Evolutionary conservation across 1,284 basidiomycete genomes (phyloP), one percentile per base, ranked within the genome.

Genomic region (Pseudomicrostroma phylloplanum): DNA sequence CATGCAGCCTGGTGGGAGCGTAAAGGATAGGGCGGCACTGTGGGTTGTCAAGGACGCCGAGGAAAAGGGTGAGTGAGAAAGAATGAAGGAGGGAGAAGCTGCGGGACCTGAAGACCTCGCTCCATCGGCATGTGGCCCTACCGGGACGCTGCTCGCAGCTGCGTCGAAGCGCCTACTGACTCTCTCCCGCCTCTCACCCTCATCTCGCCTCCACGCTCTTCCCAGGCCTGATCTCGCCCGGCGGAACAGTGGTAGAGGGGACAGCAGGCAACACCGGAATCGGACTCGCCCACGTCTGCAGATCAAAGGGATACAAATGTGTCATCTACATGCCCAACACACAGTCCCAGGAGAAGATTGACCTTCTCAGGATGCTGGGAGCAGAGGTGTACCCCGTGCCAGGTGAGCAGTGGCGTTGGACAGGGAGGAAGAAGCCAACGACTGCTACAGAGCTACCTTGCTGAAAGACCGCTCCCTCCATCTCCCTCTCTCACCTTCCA

Each of bases 281-380:
- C 67, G 93, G 93, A 55, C 85, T 97, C 41, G 92, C 93, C 4
- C 92, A 81, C 59, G 91, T 97, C 59, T 97, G 94, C 51, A 19
- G 51, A 6, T 54, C 51, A 21, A 54, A 54, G 25, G 51, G 51
- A 2, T 98, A 98, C 84, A 89, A 88, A 80, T 97, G 94, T 78
- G 93, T 98, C n/a, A 98, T 98, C 78, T 98, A 92, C 85, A 97
- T 98, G 94, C 94, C 94, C 56, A 85, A 96, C 81, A 91, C 88
- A 1, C 92, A 96, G 85, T 74, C 72, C 78, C 92, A 94, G 82
- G 94, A 98, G 78, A 98, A 98, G 83, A 96, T 98, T 67, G 93
- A 98, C 80, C 86, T 98, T 49, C 83, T 98, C 57, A 87, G 89
- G 63, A 96, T 98, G 92, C 86, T 98, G 23, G 93, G 93, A 30